A percentile compares a stretch with the other conserved stretches of the same genome.
These are phyloP conservation scores for Xylariaceae sp. DNA, from an alignment of 2,329 filamentous ascomycete species.

Conservation along the genomic window DNA sequence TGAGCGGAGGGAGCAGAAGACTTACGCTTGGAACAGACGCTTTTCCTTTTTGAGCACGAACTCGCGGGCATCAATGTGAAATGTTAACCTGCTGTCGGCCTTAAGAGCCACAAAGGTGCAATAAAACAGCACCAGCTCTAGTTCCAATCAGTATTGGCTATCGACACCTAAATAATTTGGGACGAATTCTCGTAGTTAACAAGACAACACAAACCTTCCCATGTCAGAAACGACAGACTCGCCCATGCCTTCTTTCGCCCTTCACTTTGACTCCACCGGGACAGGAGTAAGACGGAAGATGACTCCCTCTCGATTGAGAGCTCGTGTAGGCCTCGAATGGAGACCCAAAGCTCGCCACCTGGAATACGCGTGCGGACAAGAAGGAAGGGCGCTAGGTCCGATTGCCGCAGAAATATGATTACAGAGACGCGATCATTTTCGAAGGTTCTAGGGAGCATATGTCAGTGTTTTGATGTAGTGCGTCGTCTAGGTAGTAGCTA, in stretches of 20 bases:
- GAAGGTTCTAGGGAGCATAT: conserved; percentile 50
- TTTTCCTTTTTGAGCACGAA: conserved; percentile 55
- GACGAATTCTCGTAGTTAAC: not conserved
- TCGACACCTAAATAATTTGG: not conserved
- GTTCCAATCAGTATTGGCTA: conserved; percentile 21
- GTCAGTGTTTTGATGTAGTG: conserved; percentile 6
- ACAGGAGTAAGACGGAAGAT: conserved; percentile 53
- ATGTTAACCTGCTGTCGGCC: conserved; percentile 52
- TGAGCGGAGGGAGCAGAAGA: not conserved
- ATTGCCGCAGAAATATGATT: conserved; percentile 55
- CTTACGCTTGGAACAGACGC: conserved; percentile 63
- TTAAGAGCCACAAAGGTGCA: conserved; percentile 64
- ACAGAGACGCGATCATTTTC: conserved; percentile 61
- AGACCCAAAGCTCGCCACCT: conserved; percentile 51
- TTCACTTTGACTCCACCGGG: conserved; percentile 55
- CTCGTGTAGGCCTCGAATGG: conserved; percentile 59
- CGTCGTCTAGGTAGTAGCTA: not conserved
- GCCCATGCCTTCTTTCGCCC: conserved; percentile 59
- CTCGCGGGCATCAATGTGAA: conserved; percentile 53
- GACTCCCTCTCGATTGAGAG: conserved; percentile 58
- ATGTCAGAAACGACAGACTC: conserved; percentile 61
- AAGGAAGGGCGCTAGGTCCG: conserved; percentile 52
- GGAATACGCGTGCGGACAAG: conserved; percentile 49
- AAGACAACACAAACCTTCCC: conserved; percentile 57
- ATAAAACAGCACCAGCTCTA: conserved; percentile 66